phyloP scores from a whole-genome alignment of 768 basidiomycete species.

The Piloderma croceum region DNA sequence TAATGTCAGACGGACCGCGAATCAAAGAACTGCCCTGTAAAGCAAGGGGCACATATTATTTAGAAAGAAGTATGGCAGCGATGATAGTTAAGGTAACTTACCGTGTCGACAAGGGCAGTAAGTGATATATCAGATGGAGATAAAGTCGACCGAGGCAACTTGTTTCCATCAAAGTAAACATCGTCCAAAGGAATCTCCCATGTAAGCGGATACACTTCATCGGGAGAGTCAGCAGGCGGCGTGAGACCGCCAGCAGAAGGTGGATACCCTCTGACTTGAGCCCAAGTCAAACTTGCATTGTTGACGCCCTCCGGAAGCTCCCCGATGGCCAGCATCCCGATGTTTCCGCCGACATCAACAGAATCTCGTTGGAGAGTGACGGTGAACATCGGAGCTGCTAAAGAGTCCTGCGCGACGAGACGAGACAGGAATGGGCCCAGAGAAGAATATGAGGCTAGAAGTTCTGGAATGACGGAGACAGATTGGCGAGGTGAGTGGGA shows the following conservation, averaged over 20 bases:
- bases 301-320: conserved; percentile 49
- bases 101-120: conserved; percentile 70
- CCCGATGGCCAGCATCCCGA: conserved; percentile 62
- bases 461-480: too few relatives aligned
- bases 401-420: conserved; percentile 32
- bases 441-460: conserved; percentile 37
- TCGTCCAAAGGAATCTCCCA: conserved; percentile 74
- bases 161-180: conserved; percentile 63
- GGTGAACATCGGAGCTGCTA: conserved; percentile 45
- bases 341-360: conserved; percentile 62
- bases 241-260: conserved; percentile 46
- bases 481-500: too few relatives aligned
- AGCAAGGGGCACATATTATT: neutral
- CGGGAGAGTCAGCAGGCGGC: conserved; percentile 48
- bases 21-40: conserved; percentile 69
- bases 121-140: conserved; percentile 44
- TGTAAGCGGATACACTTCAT: conserved; percentile 63
- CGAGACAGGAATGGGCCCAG: conserved; percentile 44
- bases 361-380: conserved; percentile 66
- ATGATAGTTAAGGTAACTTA: conserved; percentile 24
- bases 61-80: neutral
- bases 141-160: conserved; percentile 51
- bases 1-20: conserved; percentile 66
- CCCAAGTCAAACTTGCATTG: conserved; percentile 57
- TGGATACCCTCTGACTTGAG: conserved; percentile 52